Evolutionary conservation across 2,329 filamentous ascomycete genomes (phyloP).

Genomic region (Neobulgaria alba): DNA sequence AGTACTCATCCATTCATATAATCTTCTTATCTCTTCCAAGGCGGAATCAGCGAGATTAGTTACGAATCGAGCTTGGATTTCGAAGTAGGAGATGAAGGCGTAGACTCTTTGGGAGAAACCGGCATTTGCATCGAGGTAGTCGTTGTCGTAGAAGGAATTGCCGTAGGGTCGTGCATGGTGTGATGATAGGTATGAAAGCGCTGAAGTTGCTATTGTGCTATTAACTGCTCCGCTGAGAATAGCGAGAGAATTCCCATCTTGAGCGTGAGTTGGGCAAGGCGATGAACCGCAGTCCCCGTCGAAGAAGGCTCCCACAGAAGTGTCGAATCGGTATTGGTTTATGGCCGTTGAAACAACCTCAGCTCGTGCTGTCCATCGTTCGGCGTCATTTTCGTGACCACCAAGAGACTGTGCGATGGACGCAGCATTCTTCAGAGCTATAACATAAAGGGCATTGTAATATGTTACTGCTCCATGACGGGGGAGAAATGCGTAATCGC

Average conservation of each 20-base stretch:
- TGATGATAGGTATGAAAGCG: slow-evolving; percentile 34
- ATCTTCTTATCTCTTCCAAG: slow-evolving; percentile 36
- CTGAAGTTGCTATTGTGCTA: slow-evolving; percentile 24
- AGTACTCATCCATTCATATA: slow-evolving; percentile 42
- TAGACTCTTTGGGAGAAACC: slow-evolving; percentile 40
- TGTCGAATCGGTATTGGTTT: slow-evolving; percentile 33
- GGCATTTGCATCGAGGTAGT: slow-evolving; percentile 25
- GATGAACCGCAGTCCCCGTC: slow-evolving; percentile 31
- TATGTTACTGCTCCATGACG: slow-evolving; percentile 41
- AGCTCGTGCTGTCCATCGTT: slow-evolving; percentile 34
- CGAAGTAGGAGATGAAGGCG: slow-evolving; percentile 45
- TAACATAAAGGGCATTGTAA: slow-evolving; percentile 43
- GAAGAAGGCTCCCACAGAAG: slow-evolving; percentile 35
- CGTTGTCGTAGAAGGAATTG: slow-evolving; percentile 44
- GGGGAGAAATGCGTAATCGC: slow-evolving; percentile 43
- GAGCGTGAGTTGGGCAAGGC: slow-evolving; percentile 32
- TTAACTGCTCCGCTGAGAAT: slow-evolving; percentile 33
- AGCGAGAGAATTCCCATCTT: slow-evolving; percentile 43
- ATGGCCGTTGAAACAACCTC: slow-evolving; percentile 30
- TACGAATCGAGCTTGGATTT: slow-evolving; percentile 40
- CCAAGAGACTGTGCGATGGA: slow-evolving; percentile 32
- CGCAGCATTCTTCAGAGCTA: slow-evolving; percentile 37
- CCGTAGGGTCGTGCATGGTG: slow-evolving; percentile 35
- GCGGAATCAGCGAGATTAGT: slow-evolving; percentile 30
- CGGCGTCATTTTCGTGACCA: slow-evolving; percentile 27